Percentiles rank a stretch among this genome's conserved stretches.
Conservation (phyloP, 1,284 basidiomycete genomes). For the Trametes versicolor region DNA sequence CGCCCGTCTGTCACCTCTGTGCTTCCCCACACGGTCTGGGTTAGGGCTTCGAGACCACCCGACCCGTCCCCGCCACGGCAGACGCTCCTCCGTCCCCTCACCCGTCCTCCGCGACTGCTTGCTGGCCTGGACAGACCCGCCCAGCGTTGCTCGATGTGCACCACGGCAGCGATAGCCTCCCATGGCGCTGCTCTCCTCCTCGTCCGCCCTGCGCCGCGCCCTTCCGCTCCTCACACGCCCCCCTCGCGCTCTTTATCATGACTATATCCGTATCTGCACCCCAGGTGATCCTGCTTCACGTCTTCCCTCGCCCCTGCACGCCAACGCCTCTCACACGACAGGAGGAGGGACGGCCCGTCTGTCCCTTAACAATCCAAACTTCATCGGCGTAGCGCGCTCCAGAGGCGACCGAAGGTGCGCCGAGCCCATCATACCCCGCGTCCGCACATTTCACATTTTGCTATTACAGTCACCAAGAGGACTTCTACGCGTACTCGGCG, state of each 20-base stretch:
- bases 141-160: constrained; percentile 35
- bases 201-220: constrained; percentile 24
- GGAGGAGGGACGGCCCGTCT: constrained; percentile 53
- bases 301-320: not conserved
- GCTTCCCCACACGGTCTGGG: not conserved
- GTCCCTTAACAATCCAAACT: constrained; percentile 57
- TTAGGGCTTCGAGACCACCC: not conserved
- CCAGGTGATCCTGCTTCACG: constrained; percentile 52
- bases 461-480: constrained; percentile 77
- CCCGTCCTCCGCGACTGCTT: not conserved
- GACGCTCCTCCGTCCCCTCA: not conserved
- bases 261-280: constrained; percentile 71
- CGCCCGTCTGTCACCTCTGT: not conserved
- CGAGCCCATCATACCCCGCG: not conserved
- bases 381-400: constrained; percentile 81
- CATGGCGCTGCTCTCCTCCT: constrained; percentile 40
- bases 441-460: constrained; percentile 1
- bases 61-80: not conserved
- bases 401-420: constrained; percentile 78
- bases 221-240: constrained; percentile 18
- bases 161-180: constrained; percentile 38
- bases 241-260: constrained; percentile 58
- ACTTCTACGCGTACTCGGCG: constrained; percentile 81
- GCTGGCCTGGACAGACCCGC: not conserved
- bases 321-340: constrained; percentile 25